Conservation (phyloP, 495 filamentous ascomycete genomes). For the Talaromyces liani region DNA sequence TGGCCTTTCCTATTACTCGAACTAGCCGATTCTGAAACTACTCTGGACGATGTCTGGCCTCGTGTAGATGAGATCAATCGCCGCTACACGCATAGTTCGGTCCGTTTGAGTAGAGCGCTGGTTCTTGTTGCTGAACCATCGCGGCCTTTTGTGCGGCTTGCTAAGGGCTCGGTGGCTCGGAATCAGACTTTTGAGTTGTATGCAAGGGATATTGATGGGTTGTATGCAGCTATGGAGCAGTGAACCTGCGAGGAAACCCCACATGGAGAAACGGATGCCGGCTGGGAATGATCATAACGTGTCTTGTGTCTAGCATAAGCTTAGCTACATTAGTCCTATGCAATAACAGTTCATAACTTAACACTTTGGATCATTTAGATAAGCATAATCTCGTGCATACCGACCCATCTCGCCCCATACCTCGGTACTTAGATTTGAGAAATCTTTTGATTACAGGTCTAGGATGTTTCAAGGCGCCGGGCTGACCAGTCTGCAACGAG, state of each 20-base stretch:
- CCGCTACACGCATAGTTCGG: background rate
- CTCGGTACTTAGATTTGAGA: too few species aligned
- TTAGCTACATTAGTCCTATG: background rate
- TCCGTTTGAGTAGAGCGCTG: background rate
- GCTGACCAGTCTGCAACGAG: too few species aligned
- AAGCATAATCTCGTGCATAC: too few species aligned
- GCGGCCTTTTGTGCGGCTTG: slow-evolving; percentile 2
- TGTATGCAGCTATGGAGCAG: slow-evolving; percentile 1
- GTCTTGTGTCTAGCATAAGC: background rate
- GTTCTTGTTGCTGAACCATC: background rate
- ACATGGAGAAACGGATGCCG: background rate
- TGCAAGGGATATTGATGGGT: background rate
- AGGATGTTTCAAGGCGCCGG: too few species aligned
- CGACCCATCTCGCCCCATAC: too few species aligned
- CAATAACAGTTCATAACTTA: background rate
- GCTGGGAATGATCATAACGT: background rate
- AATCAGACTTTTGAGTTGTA: slow-evolving; percentile 6
- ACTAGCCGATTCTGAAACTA: background rate
- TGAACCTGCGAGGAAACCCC: background rate
- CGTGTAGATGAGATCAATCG: background rate
- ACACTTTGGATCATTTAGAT: background rate
- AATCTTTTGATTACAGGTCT: too few species aligned
- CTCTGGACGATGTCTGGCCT: background rate
- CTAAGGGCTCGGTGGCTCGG: slow-evolving; percentile 3
- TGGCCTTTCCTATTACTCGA: slow-evolving; percentile 5